A percentile compares a stretch with the other conserved stretches of the same genome.
These are phyloP conservation scores for Talaromyces sp. DNA, from an alignment of 2,329 filamentous ascomycete species.

Conservation along the genomic window DNA sequence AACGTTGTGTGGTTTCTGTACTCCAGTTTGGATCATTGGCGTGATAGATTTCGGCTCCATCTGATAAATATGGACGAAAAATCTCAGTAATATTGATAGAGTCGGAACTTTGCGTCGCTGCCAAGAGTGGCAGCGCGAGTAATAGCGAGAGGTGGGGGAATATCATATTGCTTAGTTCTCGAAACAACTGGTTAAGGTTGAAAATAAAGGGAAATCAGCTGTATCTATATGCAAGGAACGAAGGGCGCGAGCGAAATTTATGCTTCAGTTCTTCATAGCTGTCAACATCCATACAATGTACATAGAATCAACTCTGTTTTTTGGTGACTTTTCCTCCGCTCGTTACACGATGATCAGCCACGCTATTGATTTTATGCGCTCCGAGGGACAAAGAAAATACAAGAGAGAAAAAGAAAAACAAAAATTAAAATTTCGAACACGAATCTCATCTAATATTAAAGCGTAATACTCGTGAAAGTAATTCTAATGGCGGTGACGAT, in stretches of 20 bases:
- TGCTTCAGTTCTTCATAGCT: background rate
- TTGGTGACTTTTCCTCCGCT: background rate
- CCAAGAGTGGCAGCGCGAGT: background rate
- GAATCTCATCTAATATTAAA: too few species aligned
- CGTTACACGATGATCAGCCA: background rate
- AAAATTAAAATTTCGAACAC: too few species aligned
- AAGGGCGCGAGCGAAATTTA: background rate
- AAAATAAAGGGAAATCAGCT: background rate
- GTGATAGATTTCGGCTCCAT: background rate
- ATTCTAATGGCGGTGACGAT: background rate
- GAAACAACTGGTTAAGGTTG: background rate
- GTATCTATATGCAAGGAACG: background rate
- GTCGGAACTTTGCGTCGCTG: background rate
- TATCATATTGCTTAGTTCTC: background rate
- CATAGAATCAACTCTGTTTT: background rate
- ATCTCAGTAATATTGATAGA: conserved; percentile 1
- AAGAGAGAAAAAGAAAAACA: background rate
- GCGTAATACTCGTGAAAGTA: background rate
- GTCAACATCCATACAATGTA: background rate
- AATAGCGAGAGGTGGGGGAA: background rate
- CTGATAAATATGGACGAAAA: conserved; percentile 3
- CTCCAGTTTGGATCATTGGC: conserved; percentile 1
- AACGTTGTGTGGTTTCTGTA: conserved; percentile 2
- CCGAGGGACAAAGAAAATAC: background rate
- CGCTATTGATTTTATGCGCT: background rate